Percentiles rank a stretch among this genome's conserved stretches.
Evolutionary conservation across 306 rosid genomes (phyloP).

Genomic region (Vigna radiata): DNA sequence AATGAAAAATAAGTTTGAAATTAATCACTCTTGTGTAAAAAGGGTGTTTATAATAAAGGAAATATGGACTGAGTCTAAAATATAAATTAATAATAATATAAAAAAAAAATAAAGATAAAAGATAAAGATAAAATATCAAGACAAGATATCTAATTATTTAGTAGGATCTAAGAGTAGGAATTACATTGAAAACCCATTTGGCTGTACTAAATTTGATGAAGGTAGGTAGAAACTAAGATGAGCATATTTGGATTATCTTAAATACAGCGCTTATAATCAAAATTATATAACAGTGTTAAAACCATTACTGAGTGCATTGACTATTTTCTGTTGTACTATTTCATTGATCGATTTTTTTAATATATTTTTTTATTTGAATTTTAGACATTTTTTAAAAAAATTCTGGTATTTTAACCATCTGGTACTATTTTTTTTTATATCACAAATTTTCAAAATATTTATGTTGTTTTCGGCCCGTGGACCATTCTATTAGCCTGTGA

Average conservation of each 20-base stretch:
- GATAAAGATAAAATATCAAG: no score
- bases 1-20: no score
- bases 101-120: no score
- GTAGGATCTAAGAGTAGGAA: background rate
- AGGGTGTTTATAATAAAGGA: no score
- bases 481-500: background rate
- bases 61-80: no score
- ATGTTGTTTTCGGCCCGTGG: background rate
- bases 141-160: no score
- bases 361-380: background rate
- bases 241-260: background rate
- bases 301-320: background rate
- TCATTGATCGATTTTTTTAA: background rate
- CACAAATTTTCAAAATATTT: background rate
- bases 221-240: background rate
- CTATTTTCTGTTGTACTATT: background rate
- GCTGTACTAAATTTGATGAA: no score
- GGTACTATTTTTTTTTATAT: background rate
- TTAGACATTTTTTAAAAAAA: background rate
- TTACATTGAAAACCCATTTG: background rate
- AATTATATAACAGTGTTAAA: background rate
- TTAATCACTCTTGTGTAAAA: no score
- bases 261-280: background rate
- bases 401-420: background rate
- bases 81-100: no score